Evolutionary conservation across 768 basidiomycete species (phyloP).

Genomic region (Suillus fuscotomentosus): DNA sequence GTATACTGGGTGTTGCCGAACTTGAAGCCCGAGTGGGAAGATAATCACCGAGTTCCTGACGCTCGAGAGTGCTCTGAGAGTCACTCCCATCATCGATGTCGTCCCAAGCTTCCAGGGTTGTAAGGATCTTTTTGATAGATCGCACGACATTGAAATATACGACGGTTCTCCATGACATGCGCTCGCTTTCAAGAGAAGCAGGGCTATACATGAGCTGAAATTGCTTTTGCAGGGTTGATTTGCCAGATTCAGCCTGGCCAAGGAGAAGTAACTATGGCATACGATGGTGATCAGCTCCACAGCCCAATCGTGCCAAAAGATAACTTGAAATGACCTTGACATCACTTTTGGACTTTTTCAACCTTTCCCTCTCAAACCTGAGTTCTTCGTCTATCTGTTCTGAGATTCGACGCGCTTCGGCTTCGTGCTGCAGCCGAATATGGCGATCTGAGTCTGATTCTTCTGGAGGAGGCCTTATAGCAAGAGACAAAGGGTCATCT

Average conservation of each 20-base stretch:
- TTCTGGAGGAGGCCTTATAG: slow-evolving; percentile 58
- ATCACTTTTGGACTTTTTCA: slow-evolving; percentile 66
- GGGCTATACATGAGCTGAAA: slow-evolving; percentile 83
- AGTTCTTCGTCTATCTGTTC: slow-evolving; percentile 84
- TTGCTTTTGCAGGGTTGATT: slow-evolving; percentile 75
- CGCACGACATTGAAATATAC: slow-evolving; percentile 77
- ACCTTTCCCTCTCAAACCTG: slow-evolving; percentile 61
- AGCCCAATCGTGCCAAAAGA: neutral
- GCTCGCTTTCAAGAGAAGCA: slow-evolving; percentile 64
- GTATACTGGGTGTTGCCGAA: slow-evolving; percentile 9
- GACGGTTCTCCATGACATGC: slow-evolving; percentile 68
- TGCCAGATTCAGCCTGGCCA: slow-evolving; percentile 78
- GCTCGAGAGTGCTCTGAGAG: slow-evolving; percentile 31
- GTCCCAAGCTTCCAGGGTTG: slow-evolving; percentile 60
- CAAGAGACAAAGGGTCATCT: slow-evolving; percentile 73
- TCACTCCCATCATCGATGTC: slow-evolving; percentile 55
- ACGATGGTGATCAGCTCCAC: slow-evolving; percentile 19
- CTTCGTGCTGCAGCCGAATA: slow-evolving; percentile 60
- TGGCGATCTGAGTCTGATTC: slow-evolving; percentile 69
- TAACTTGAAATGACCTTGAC: slow-evolving; percentile 54
- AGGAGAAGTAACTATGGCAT: slow-evolving; percentile 60
- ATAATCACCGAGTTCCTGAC: slow-evolving; percentile 30
- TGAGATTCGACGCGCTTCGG: slow-evolving; percentile 72
- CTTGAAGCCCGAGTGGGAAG: slow-evolving; percentile 15
- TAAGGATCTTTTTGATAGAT: slow-evolving; percentile 67